Evolutionary conservation across 768 basidiomycete species (phyloP).

Genomic region (Suillus hirtellus): DNA sequence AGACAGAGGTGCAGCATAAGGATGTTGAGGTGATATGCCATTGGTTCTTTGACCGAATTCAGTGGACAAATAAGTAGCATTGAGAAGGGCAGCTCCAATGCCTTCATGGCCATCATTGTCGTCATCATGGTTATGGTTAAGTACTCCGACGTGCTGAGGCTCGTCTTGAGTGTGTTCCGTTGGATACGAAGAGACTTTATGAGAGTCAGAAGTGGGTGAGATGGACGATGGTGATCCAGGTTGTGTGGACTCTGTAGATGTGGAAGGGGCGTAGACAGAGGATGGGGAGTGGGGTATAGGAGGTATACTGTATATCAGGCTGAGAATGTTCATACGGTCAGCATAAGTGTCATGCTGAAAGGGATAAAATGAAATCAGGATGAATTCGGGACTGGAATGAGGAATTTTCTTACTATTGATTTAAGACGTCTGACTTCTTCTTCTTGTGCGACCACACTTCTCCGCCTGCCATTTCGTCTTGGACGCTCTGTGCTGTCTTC

Average conservation of each 20-base stretch:
- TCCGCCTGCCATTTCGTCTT: constrained; percentile 58
- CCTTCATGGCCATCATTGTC: constrained; percentile 42
- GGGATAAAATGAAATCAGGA: constrained; percentile 1
- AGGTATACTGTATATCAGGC: constrained; percentile 85
- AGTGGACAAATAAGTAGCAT: constrained; percentile 31
- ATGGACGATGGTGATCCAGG: constrained; percentile 37
- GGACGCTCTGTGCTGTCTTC: constrained; percentile 78
- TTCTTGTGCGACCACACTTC: constrained; percentile 86
- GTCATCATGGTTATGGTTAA: constrained; percentile 27
- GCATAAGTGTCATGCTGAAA: constrained; percentile 91
- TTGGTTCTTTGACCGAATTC: constrained; percentile 20
- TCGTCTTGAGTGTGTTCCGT: constrained; percentile 42
- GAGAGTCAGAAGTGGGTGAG: constrained; percentile 48
- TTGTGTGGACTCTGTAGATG: constrained; percentile 38
- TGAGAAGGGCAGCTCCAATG: constrained; percentile 47
- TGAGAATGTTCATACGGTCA: constrained; percentile 91
- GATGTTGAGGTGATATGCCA: constrained; percentile 36
- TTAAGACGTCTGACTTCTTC: constrained; percentile 86
- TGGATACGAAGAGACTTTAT: constrained; percentile 47
- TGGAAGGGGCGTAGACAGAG: constrained; percentile 46
- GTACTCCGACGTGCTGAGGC: constrained; percentile 18
- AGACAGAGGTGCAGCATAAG: constrained; percentile 45
- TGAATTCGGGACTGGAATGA: constrained; percentile 8
- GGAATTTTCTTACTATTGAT: constrained; percentile 68
- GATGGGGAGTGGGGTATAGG: constrained; percentile 67